Evolutionary conservation across 768 basidiomycete species (phyloP).

Genomic region (Amanita rubescens): DNA sequence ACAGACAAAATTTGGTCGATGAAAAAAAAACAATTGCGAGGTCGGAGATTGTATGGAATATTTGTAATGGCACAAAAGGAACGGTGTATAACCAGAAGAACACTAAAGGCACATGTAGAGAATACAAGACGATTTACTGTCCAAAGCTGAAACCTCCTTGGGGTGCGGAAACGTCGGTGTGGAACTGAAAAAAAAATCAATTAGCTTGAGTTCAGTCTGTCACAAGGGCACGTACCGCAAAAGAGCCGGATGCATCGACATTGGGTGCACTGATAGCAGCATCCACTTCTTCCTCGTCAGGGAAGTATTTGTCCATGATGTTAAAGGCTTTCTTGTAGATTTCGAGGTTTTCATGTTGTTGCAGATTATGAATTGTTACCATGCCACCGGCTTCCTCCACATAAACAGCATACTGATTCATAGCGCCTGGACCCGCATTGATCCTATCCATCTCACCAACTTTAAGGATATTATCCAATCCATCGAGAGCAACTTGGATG

Average conservation of each 20-base stretch:
- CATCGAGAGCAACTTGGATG: conserved; percentile 96
- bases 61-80: conserved; percentile 3
- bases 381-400: conserved; percentile 99
- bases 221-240: conserved; percentile 47
- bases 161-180: conserved; percentile 78
- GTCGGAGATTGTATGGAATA: background rate
- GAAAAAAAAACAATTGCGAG: background rate
- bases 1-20: background rate
- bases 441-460: conserved; percentile 94
- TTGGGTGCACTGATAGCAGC: conserved; percentile 71
- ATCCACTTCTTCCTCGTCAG: conserved; percentile 92
- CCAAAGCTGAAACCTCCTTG: conserved; percentile 97
- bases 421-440: conserved; percentile 68
- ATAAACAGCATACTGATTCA: conserved; percentile 88
- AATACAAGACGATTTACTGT: conserved; percentile 34
- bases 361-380: conserved; percentile 97
- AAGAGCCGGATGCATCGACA: conserved; percentile 66
- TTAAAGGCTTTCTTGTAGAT: conserved; percentile 99
- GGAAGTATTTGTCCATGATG: conserved; percentile 98
- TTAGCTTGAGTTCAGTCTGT: conserved; percentile 6
- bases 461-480: conserved; percentile 96
- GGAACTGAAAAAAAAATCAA: conserved; percentile 46
- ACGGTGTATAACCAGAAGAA: background rate
- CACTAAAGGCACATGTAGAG: background rate
- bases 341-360: conserved; percentile 98